Base-by-base conservation (phyloP, 169 alveolate genomes). In the Eimeria falciformis region DNA sequence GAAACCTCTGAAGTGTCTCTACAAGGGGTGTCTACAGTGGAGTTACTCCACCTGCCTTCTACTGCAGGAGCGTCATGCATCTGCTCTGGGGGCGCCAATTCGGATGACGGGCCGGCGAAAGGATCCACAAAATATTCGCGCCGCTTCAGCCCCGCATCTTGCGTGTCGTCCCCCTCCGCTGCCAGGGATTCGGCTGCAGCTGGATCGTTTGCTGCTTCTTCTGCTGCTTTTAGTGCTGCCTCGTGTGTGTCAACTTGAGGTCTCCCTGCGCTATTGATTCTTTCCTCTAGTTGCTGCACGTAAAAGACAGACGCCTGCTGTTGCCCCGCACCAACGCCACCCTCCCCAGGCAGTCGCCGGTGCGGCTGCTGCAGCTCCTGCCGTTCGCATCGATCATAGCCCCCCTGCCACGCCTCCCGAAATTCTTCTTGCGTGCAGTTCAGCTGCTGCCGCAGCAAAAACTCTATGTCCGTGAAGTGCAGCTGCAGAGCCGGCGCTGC, bases 391-490 rank as follows among this genome's bases (percentile, higher is more conserved):
- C 23, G 6, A 9, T 68, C 50, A 68, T 68, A 58, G 25, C 71
- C 71, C 71, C 27, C 71, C 71, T 58, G 71, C 71, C 71, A 58
- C 71, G 71, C 71, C 71, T 58, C 71, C 29, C 71, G 9, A 27
- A 58, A 58, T 21, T 58, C 71, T 27, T 7, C 71, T 5, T 7
- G 33, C 25, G 71, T 58, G 71, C 71, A 58, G 71, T 58, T 58
- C 33, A 58, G 71, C 71, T 58, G 71, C 71, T 58, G 71, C 71
- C 71, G 71, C 18, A 58, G 71, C 18, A 58, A 27, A 7, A n/a
- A 9, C 71, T 58, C 71, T 5, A 58, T 7, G 21, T 58, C 71
- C 25, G 71, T 21, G 25, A 58, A 58, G 33, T 7, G 11, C 71
- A 58, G 71, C 71, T 58, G 71, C 25, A 27, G 71, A 21, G 71